Percentiles rank a stretch among this genome's conserved stretches.
These are phyloP conservation scores for Piloderma croceum DNA, from an alignment of 768 basidiomycete genomes.

Conservation along the genomic window DNA sequence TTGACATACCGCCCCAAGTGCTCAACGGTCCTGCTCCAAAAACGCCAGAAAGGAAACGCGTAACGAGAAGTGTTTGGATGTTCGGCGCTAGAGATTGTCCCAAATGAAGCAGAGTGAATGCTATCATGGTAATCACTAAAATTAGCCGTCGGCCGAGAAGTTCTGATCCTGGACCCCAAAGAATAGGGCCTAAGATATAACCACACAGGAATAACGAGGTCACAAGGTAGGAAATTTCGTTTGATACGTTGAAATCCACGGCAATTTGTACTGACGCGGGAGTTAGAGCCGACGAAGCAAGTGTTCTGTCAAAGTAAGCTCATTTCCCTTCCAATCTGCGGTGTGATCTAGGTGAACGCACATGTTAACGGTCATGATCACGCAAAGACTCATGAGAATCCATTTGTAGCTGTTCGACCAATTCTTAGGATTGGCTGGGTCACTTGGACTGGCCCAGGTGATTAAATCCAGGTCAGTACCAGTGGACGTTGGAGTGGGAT, in stretches of 20 bases:
- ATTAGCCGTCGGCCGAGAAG: slow-evolving; percentile 49
- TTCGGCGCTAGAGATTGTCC: slow-evolving; percentile 58
- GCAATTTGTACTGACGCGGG: slow-evolving; percentile 31
- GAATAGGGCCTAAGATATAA: slow-evolving; percentile 42
- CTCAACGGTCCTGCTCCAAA: slow-evolving; percentile 57
- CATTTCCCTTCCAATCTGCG: no score
- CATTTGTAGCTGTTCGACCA: slow-evolving; percentile 43
- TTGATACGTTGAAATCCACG: slow-evolving; percentile 32
- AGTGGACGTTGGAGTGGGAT: no score
- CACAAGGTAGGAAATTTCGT: slow-evolving; percentile 44
- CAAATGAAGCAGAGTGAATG: slow-evolving; percentile 51
- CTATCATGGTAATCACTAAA: slow-evolving; percentile 44
- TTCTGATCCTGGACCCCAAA: slow-evolving; percentile 62
- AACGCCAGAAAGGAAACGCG: slow-evolving; percentile 58
- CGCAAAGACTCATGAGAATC: slow-evolving; percentile 49
- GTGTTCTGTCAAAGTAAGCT: slow-evolving; percentile 45
- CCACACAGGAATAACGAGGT: slow-evolving; percentile 49
- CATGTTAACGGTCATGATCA: no score
- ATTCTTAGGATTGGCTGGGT: slow-evolving; percentile 53
- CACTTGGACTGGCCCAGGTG: slow-evolving; percentile 50
- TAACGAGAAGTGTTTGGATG: slow-evolving; percentile 51
- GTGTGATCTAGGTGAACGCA: no score
- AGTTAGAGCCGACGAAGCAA: slow-evolving; percentile 54
- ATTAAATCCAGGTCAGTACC: no score
- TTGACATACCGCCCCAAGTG: slow-evolving; percentile 42